Evolutionary conservation across 2,329 filamentous ascomycete species (phyloP).

Genomic region (Diatrype stigma): DNA sequence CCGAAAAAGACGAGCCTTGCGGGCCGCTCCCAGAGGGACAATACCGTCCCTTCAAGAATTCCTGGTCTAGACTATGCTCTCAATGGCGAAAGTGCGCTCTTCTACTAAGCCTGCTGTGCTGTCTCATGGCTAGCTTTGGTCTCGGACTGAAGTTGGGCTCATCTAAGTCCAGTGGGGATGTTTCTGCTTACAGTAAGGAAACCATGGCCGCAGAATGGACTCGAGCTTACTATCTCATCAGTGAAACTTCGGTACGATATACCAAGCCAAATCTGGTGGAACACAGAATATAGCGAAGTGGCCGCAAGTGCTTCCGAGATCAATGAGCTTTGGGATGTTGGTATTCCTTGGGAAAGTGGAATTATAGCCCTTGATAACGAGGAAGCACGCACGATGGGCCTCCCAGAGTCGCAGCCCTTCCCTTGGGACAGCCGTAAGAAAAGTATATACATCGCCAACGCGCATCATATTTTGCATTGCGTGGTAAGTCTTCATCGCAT

Average conservation of each 20-base stretch:
- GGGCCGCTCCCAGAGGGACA: not conserved
- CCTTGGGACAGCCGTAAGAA: conserved; percentile 1
- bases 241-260: conserved; percentile 16
- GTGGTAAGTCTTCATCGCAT: not conserved
- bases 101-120: not conserved
- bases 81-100: not conserved
- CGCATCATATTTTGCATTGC: conserved; percentile 2
- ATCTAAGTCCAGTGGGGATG: not conserved
- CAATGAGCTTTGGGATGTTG: not conserved
- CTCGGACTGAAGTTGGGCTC: not conserved
- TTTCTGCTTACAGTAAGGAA: not conserved
- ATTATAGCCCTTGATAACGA: conserved; percentile 1
- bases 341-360: conserved; percentile 1
- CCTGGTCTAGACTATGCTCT: not conserved
- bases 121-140: not conserved
- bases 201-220: not conserved
- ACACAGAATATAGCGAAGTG: not conserved
- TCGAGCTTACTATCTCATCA: not conserved
- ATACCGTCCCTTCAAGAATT: not conserved
- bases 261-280: conserved; percentile 1
- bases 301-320: not conserved
- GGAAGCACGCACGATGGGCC: not conserved
- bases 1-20: not conserved
- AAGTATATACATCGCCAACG: conserved; percentile 1
- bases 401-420: conserved; percentile 1